Conservation (phyloP, 31 red algal species). For the Pterothamnion heteromorphum region DNA sequence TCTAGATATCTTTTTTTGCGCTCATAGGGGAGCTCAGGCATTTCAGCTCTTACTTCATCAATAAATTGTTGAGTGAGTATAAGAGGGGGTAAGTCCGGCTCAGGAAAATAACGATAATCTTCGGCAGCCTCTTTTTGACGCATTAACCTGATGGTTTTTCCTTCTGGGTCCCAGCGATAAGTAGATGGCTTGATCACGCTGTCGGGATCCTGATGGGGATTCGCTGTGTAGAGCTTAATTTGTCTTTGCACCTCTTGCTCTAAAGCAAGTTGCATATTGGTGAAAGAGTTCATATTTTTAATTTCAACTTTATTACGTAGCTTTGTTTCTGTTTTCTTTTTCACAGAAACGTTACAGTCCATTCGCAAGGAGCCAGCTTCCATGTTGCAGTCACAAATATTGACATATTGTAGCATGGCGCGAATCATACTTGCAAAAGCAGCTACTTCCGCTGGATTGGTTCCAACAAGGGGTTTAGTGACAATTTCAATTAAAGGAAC, state of each 20-base stretch:
- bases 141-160: constrained; percentile 69
- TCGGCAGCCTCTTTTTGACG: constrained; percentile 86
- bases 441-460: not conserved
- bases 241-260: constrained; percentile 66
- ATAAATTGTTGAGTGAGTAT: constrained; percentile 49
- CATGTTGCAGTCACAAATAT: not conserved
- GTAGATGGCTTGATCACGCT: too few relatives aligned
- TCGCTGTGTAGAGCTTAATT: too few relatives aligned
- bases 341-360: constrained; percentile 29
- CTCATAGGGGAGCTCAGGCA: constrained; percentile 84
- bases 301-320: constrained; percentile 63
- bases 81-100: constrained; percentile 93
- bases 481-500: constrained; percentile 25
- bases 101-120: constrained; percentile 98
- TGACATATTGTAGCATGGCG: not conserved
- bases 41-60: constrained; percentile 43
- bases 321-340: constrained; percentile 37
- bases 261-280: constrained; percentile 47
- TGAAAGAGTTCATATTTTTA: constrained; percentile 77
- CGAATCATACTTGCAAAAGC: not conserved
- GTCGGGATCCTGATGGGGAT: too few relatives aligned
- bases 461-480: not conserved
- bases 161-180: constrained; percentile 78
- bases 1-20: constrained; percentile 70
- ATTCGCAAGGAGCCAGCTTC: not conserved